Percentiles rank a stretch among this genome's conserved stretches.
Conservation (phyloP, 192 early-diverging fungal species). For the Gorgonomyces haynaldii region DNA sequence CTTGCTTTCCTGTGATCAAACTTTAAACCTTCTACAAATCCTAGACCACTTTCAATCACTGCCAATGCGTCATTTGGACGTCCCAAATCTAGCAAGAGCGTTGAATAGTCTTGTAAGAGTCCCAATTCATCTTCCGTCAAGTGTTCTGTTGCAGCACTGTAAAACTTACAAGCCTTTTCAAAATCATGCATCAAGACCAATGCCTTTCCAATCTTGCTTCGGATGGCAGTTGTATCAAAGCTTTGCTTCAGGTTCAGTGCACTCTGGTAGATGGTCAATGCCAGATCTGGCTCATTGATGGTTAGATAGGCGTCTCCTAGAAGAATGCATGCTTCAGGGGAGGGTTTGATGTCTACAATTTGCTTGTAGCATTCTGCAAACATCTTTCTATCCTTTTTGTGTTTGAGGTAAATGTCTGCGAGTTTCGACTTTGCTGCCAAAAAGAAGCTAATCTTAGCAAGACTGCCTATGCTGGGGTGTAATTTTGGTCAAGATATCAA, state of each 20-base stretch:
- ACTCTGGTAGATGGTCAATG: slow-evolving; percentile 39
- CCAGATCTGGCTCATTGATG: slow-evolving; percentile 43
- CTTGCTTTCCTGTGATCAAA: too few relatives aligned
- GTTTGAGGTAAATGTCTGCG: slow-evolving; percentile 39
- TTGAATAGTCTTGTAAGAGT: slow-evolving; percentile 28
- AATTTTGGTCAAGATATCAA: slow-evolving; percentile 25
- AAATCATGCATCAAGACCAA: slow-evolving; percentile 39
- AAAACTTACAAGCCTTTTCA: slow-evolving; percentile 32
- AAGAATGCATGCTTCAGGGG: slow-evolving; percentile 34
- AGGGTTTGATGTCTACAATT: slow-evolving; percentile 30
- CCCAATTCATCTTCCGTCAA: slow-evolving; percentile 12
- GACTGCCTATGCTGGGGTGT: slow-evolving; percentile 14
- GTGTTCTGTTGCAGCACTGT: slow-evolving; percentile 24
- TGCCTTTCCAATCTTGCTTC: slow-evolving; percentile 36
- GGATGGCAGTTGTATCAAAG: slow-evolving; percentile 16
- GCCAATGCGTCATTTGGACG: slow-evolving; percentile 29
- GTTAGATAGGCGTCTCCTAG: slow-evolving; percentile 46
- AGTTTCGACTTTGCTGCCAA: slow-evolving; percentile 28
- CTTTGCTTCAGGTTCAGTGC: slow-evolving; percentile 28
- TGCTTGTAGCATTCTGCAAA: slow-evolving; percentile 40
- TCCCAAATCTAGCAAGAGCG: slow-evolving; percentile 30
- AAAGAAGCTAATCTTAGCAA: background rate
- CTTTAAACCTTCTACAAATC: slow-evolving; percentile 12
- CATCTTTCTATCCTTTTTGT: slow-evolving; percentile 37
- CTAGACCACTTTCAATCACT: slow-evolving; percentile 21